Evolutionary conservation across 306 rosid species (phyloP).

Genomic region (Citrullus amarus): DNA sequence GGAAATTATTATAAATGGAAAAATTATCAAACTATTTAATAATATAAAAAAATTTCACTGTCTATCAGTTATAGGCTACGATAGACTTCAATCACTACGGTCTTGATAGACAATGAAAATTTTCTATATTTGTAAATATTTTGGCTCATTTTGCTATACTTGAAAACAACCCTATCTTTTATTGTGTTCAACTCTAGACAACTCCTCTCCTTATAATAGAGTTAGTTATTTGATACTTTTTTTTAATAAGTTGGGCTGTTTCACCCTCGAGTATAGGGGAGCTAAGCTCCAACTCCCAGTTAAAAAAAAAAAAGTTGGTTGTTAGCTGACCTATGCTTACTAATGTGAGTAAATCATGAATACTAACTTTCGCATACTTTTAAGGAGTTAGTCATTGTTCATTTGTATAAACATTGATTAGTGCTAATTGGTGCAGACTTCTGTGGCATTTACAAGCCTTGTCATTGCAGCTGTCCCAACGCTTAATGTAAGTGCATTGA

Average conservation of each 20-base stretch:
- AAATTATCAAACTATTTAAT: too few relatives aligned
- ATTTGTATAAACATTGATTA: slow-evolving; percentile 1
- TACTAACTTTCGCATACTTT: neutral
- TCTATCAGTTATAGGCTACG: too few relatives aligned
- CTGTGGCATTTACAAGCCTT: slow-evolving; percentile 79
- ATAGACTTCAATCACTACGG: too few relatives aligned
- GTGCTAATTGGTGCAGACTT: slow-evolving; percentile 44
- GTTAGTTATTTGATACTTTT: neutral
- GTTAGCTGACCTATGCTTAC: neutral
- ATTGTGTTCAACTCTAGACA: neutral
- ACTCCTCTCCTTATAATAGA: neutral
- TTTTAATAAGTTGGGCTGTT: neutral
- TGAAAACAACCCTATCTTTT: too few relatives aligned
- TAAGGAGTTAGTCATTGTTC: neutral
- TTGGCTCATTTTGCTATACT: too few relatives aligned
- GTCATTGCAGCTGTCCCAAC: slow-evolving; percentile 80
- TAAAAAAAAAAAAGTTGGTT: neutral
- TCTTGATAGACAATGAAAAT: too few relatives aligned
- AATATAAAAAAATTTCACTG: too few relatives aligned
- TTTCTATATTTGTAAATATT: too few relatives aligned
- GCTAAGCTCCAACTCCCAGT: too few relatives aligned
- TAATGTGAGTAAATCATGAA: neutral
- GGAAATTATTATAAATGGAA: too few relatives aligned
- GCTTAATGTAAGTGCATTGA: slow-evolving; percentile 46
- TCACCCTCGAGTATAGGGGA: too few relatives aligned